These are phyloP conservation scores for Nakaseomyces bracarensis DNA, from an alignment of 1,139 yeast species.

Conservation along the genomic window DNA sequence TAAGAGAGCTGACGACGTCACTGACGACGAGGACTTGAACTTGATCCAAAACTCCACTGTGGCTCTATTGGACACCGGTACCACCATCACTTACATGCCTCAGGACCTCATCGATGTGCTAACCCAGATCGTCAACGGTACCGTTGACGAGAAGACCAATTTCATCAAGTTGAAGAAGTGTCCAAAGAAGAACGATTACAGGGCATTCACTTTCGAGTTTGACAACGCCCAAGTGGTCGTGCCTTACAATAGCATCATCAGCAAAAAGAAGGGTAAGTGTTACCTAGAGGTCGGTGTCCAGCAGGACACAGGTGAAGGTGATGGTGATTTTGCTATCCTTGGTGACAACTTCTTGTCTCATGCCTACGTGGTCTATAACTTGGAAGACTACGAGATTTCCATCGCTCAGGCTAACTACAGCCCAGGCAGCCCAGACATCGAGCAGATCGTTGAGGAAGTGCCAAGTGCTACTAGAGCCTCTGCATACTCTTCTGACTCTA, in stretches of 20 bases:
- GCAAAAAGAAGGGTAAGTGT: constrained; percentile 23
- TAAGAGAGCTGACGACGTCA: neutral
- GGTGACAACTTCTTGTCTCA: constrained; percentile 72
- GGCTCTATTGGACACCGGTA: constrained; percentile 45
- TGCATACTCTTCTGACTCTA: constrained; percentile 5
- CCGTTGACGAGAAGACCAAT: constrained; percentile 31
- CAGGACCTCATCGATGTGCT: constrained; percentile 26
- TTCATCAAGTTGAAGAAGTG: constrained; percentile 34
- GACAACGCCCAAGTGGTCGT: constrained; percentile 35
- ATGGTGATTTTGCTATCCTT: constrained; percentile 34
- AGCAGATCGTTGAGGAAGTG: constrained; percentile 4
- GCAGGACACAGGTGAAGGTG: constrained; percentile 11
- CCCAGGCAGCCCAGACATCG: constrained; percentile 1
- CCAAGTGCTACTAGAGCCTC: constrained; percentile 9
- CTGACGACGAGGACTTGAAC: constrained; percentile 22
- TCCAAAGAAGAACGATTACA: constrained; percentile 18
- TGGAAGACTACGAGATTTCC: constrained; percentile 56
- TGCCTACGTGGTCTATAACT: constrained; percentile 72
- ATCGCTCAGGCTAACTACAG: constrained; percentile 50
- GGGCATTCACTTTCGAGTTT: constrained; percentile 39
- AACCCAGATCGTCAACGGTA: constrained; percentile 34
- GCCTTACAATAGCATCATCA: neutral
- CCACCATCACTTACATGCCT: constrained; percentile 41
- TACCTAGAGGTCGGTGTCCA: constrained; percentile 32
- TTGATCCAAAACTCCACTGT: constrained; percentile 27